A percentile compares a stretch with the other conserved stretches of the same genome.
These are phyloP conservation scores for Cryphonectria carpinicola DNA, from an alignment of 2,329 filamentous ascomycete genomes.

Conservation along the genomic window DNA sequence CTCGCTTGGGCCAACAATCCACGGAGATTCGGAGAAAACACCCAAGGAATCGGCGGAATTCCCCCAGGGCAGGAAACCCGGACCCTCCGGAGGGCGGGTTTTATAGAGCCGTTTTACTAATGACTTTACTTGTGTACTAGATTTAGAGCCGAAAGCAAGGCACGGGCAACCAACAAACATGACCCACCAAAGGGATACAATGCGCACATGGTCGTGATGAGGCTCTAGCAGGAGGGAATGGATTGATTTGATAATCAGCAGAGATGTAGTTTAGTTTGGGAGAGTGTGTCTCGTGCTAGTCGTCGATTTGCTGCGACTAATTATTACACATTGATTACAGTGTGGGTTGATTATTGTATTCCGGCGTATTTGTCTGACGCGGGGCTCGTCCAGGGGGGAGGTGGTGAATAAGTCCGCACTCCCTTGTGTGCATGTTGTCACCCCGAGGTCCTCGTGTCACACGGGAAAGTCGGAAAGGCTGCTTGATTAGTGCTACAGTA, in stretches of 20 bases:
- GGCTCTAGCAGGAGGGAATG: not conserved
- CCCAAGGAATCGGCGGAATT: not conserved
- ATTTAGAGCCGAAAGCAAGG: not conserved
- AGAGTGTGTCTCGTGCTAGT: not conserved
- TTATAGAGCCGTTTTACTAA: not conserved
- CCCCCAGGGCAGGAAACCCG: not conserved
- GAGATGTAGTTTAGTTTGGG: too few relatives aligned
- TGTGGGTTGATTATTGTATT: not conserved
- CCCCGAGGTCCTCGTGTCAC: not conserved
- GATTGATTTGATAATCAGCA: not conserved
- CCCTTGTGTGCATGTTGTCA: not conserved
- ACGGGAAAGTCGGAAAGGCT: not conserved
- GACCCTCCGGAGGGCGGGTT: not conserved
- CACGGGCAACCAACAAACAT: not conserved
- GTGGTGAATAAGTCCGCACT: not conserved
- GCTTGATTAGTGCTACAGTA: not conserved
- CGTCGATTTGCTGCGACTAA: not conserved
- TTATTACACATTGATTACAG: not conserved
- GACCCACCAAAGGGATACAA: not conserved
- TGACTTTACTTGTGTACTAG: not conserved
- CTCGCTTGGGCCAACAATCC: not conserved
- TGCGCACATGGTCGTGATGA: not conserved
- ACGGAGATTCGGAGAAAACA: not conserved
- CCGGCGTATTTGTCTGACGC: not conserved
- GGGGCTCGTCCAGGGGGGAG: not conserved